Evolutionary conservation across 176 grass and related monocot species (phyloP), one percentile per base, ranked within the genome.

Genomic region (Aegilops umbellulata): DNA sequence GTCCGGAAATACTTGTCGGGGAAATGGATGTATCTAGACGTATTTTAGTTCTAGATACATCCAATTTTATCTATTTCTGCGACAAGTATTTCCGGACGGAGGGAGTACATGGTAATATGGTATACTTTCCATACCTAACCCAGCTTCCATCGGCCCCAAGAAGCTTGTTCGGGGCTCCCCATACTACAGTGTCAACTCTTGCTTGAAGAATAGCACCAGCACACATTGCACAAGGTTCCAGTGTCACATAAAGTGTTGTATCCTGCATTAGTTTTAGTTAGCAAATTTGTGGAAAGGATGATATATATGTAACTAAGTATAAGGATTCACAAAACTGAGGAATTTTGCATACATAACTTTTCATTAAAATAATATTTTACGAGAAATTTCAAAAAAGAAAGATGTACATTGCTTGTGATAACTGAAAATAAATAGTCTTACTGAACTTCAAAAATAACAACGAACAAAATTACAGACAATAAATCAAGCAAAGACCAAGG

Each of bases 171-270:
- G 93, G 92, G 17, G 96, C 96, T 83, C 96, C 96, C 96, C 96
- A 98, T 23, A 98, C 96, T 30, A 98, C 91, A 66, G 93, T 89
- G 44, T 98, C 93, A 27, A 95, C 80, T 88, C 96, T 91, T 75
- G 96, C 96, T 89, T 98, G 96, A 76, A 98, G 96, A 86, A 98
- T 94, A 69, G 93, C 96, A 26, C 96, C 96, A 67, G 96, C 96
- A 20, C 96, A 98, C 96, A 98, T 98, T 24, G 93, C 90, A 60
- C 96, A 98, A 80, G 96, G 96, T 75, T 98, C 96, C 46, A 98
- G 90, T 2, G 93, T 98, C 74, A 98, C 96, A 83, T 98, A 98
- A 81, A 98, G 91, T 65, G 93, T 95, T 55, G 96, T 92, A 46
- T 92, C 96, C 96, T 98, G 84, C 69, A 84, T 36, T 77, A 36